Percentiles rank a stretch among this genome's conserved stretches.
phyloP scores from a whole-genome alignment of 345 rosid species.

The Ricinus communis region DNA sequence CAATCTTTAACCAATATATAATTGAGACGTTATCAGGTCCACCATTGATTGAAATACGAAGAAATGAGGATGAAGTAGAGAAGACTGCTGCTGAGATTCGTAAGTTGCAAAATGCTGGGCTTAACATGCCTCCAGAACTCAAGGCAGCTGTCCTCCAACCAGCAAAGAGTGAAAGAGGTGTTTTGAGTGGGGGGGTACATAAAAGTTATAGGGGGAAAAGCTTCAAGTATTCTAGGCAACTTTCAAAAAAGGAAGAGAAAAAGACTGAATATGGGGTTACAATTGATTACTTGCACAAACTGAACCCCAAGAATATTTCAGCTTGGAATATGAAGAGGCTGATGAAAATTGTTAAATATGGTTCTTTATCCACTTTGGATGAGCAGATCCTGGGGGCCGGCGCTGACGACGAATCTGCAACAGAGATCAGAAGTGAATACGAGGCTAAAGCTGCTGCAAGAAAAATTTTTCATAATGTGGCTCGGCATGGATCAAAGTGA shows the following conservation, averaged over 20 bases:
- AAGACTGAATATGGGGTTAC: slow-evolving; percentile 41
- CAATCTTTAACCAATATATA: slow-evolving; percentile 73
- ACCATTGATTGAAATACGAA: slow-evolving; percentile 58
- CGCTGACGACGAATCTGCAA: slow-evolving; percentile 55
- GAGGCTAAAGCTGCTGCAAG: slow-evolving; percentile 91
- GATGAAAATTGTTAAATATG: slow-evolving; percentile 77
- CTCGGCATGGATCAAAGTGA: slow-evolving; percentile 58
- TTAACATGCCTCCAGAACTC: slow-evolving; percentile 55
- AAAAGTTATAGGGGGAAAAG: slow-evolving; percentile 41
- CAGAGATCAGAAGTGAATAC: slow-evolving; percentile 63
- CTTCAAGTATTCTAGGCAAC: slow-evolving; percentile 35
- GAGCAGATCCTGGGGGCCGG: slow-evolving; percentile 56
- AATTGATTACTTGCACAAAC: slow-evolving; percentile 63
- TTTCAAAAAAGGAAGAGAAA: slow-evolving; percentile 33
- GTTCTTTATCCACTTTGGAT: slow-evolving; percentile 69
- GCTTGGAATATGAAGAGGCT: slow-evolving; percentile 99
- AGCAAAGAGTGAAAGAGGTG: slow-evolving; percentile 35
- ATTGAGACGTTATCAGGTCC: slow-evolving; percentile 83
- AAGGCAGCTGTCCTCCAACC: slow-evolving; percentile 45
- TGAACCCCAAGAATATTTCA: slow-evolving; percentile 71
- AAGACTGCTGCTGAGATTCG: slow-evolving; percentile 46
- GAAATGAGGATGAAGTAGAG: slow-evolving; percentile 49
- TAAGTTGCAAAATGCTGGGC: slow-evolving; percentile 63
- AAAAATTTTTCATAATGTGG: slow-evolving; percentile 77
- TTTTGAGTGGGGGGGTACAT: slow-evolving; percentile 18